Conservation (phyloP, 1,284 basidiomycete species). For the Laetiporus sulphureus region DNA sequence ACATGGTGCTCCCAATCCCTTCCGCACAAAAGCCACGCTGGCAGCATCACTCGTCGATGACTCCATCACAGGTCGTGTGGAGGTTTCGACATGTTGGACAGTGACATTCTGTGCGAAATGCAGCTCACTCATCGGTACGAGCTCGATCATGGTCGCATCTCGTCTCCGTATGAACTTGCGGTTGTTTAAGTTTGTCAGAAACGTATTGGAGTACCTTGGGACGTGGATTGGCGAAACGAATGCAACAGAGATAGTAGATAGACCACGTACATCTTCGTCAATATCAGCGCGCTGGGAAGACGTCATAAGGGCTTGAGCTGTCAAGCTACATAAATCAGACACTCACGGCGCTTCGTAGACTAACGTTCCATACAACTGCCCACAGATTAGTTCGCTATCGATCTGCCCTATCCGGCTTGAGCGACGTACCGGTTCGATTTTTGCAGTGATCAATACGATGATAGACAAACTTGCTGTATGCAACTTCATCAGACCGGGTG, state of each 20-base stretch:
- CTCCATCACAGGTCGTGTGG: too few relatives aligned
- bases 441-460: conserved; percentile 2
- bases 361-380: not conserved
- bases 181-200: conserved; percentile 3
- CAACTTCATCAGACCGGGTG: not conserved
- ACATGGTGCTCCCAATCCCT: too few relatives aligned
- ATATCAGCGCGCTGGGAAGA: not conserved
- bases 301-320: too few relatives aligned
- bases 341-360: conserved; percentile 1
- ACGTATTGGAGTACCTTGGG: conserved; percentile 3
- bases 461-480: conserved; percentile 1
- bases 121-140: not conserved
- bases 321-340: too few relatives aligned
- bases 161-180: not conserved
- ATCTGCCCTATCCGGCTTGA: not conserved
- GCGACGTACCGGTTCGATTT: conserved; percentile 1
- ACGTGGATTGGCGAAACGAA: not conserved
- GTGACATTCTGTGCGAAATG: not conserved
- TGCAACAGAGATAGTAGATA: not conserved
- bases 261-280: not conserved
- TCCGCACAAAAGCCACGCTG: too few relatives aligned
- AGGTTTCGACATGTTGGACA: too few relatives aligned
- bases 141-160: not conserved
- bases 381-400: not conserved
- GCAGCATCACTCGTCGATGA: too few relatives aligned